Percentiles rank a stretch among this genome's conserved stretches.
Evolutionary conservation across 192 early-diverging fungal species (phyloP).

Genomic region (Podila minutissima): DNA sequence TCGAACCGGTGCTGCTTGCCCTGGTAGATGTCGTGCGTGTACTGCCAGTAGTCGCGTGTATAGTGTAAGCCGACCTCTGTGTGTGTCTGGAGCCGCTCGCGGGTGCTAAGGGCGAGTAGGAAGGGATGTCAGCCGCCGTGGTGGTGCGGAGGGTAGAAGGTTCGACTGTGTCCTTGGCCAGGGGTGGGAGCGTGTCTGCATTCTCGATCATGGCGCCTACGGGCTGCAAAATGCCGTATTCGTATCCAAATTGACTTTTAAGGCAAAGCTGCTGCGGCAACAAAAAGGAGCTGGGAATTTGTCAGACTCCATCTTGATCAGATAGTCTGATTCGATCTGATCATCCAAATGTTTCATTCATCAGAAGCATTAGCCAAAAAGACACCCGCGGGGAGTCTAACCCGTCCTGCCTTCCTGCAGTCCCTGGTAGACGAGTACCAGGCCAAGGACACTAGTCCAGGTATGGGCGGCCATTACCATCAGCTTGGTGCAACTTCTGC

Average conservation of each 20-base stretch:
- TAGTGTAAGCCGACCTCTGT: conserved; percentile 3
- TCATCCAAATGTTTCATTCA: no score
- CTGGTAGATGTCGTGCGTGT: conserved; percentile 5
- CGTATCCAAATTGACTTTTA: conserved; percentile 48
- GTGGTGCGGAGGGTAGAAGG: conserved; percentile 13
- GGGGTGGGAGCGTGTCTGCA: conserved; percentile 4
- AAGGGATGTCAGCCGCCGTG: conserved; percentile 15
- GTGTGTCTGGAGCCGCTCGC: background rate
- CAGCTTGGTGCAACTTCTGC: no score
- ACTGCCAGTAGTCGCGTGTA: conserved; percentile 22
- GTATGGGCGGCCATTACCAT: no score
- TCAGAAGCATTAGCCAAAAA: no score
- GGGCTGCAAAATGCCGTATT: background rate
- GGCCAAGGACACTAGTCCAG: no score
- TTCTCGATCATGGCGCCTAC: conserved; percentile 5
- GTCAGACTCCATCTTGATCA: no score
- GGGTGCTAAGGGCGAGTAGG: conserved; percentile 4
- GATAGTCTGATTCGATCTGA: no score
- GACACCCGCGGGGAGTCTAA: no score
- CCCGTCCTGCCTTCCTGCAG: no score
- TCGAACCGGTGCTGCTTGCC: conserved; percentile 13
- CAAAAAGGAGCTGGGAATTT: no score
- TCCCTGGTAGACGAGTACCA: no score
- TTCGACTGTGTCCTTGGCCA: conserved; percentile 11
- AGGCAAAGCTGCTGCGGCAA: no score